Conservation (phyloP, 1,139 yeast species). For the Nakaseomyces kungkrabaensis region DNA sequence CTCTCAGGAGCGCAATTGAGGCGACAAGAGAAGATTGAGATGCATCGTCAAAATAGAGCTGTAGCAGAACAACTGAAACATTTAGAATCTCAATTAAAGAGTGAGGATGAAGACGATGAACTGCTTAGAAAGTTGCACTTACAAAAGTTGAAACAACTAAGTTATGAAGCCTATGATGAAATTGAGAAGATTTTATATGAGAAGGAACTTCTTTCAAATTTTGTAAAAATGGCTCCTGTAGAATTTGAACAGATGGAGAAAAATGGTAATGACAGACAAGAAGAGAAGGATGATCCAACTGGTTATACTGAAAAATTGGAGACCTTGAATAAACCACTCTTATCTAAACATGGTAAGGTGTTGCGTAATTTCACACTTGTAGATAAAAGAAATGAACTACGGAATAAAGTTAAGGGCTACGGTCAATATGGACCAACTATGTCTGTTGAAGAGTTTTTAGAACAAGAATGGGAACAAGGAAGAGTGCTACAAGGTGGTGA, state of each 20-base stretch:
- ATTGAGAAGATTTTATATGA: slow-evolving; percentile 24
- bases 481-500: slow-evolving; percentile 58
- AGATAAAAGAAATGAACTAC: slow-evolving; percentile 46
- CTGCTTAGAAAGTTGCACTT: slow-evolving; percentile 42
- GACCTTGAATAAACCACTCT: slow-evolving; percentile 32
- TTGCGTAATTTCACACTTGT: slow-evolving; percentile 78
- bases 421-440: slow-evolving; percentile 92
- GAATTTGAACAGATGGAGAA: slow-evolving; percentile 5
- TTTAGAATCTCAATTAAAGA: slow-evolving; percentile 29
- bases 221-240: slow-evolving; percentile 14
- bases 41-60: slow-evolving; percentile 51
- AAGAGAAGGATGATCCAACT: slow-evolving; percentile 21
- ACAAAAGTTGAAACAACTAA: slow-evolving; percentile 44
- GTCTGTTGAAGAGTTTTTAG: slow-evolving; percentile 87
- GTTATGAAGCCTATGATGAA: slow-evolving; percentile 43
- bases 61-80: slow-evolving; percentile 36
- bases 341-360: slow-evolving; percentile 65
- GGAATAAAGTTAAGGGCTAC: slow-evolving; percentile 69
- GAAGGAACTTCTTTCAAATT: slow-evolving; percentile 23
- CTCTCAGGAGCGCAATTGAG: slow-evolving; percentile 40
- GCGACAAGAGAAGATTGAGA: slow-evolving; percentile 65
- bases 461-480: slow-evolving; percentile 76
- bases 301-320: slow-evolving; percentile 51
- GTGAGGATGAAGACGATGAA: slow-evolving; percentile 49
- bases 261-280: slow-evolving; percentile 9